phyloP scores from a whole-genome alignment of 2,329 filamentous ascomycete species.

The Microcera coccophila region DNA sequence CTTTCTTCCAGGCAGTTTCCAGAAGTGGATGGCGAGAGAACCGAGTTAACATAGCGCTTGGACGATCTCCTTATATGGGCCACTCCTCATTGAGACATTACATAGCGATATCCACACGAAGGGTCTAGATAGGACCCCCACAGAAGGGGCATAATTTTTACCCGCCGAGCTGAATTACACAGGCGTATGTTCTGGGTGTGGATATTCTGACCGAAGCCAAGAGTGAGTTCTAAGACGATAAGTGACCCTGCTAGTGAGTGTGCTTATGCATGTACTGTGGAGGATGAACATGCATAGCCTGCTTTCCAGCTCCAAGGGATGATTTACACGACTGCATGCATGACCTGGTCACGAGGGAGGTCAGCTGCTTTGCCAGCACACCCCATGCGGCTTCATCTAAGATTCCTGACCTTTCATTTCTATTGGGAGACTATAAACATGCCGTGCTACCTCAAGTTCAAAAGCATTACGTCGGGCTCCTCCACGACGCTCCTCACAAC shows the following conservation, averaged over 20 bases:
- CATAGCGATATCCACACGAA: background rate
- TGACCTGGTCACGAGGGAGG: background rate
- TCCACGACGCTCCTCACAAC: conserved; percentile 75
- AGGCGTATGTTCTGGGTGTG: background rate
- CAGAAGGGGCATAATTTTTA: background rate
- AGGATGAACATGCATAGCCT: background rate
- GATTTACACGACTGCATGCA: background rate
- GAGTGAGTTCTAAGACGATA: too few relatives aligned
- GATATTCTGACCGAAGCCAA: background rate
- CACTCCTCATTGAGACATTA: background rate
- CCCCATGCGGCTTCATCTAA: too few relatives aligned
- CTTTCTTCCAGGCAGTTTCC: too few relatives aligned
- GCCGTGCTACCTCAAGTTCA: conserved; percentile 76
- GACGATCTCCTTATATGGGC: background rate
- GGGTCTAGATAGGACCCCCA: background rate
- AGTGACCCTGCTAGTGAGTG: too few relatives aligned
- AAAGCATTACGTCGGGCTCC: conserved; percentile 80
- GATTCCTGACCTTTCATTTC: too few relatives aligned
- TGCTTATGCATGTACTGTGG: too few relatives aligned
- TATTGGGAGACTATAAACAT: conserved; percentile 16
- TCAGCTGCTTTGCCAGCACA: background rate
- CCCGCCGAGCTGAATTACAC: background rate
- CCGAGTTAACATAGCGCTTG: too few relatives aligned
- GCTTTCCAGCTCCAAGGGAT: too few relatives aligned
- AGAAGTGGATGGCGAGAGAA: too few relatives aligned